Percentiles rank a stretch among this genome's conserved stretches.
These are phyloP conservation scores for Ilex aquifolium DNA, from an alignment of 257 asterid species.

Conservation along the genomic window DNA sequence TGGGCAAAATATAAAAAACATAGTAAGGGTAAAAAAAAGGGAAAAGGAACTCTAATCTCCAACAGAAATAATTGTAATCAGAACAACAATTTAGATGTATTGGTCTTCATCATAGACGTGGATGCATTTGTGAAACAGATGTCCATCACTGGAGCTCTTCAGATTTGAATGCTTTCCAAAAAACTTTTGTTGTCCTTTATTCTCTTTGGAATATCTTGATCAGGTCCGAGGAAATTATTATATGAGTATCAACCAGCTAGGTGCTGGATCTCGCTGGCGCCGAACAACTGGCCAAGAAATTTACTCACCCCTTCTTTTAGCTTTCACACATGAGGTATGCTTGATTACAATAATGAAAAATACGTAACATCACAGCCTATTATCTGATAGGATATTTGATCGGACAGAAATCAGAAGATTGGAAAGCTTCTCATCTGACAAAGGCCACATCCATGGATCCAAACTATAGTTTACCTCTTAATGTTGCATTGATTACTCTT, in stretches of 20 bases:
- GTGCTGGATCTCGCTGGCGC: slow-evolving; percentile 4
- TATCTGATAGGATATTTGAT: slow-evolving; percentile 10
- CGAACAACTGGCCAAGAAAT: slow-evolving; percentile 6
- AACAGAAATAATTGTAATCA: too few relatives aligned
- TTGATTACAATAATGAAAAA: background rate
- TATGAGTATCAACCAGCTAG: background rate
- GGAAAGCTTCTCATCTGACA: slow-evolving; percentile 50
- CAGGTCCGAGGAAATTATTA: slow-evolving; percentile 4
- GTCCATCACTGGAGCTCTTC: too few relatives aligned
- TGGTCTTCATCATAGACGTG: too few relatives aligned
- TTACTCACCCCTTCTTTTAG: slow-evolving; percentile 4
- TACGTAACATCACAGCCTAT: background rate
- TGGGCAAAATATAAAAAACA: too few relatives aligned
- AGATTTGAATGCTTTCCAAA: background rate
- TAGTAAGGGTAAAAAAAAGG: too few relatives aligned
- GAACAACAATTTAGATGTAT: too few relatives aligned
- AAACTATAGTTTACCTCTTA: slow-evolving; percentile 60
- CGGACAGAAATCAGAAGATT: slow-evolving; percentile 48
- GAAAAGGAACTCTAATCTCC: too few relatives aligned
- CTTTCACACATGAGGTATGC: slow-evolving; percentile 46
- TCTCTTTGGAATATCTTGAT: background rate
- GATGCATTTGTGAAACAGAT: too few relatives aligned
- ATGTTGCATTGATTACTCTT: slow-evolving; percentile 72
- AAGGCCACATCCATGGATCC: slow-evolving; percentile 52
- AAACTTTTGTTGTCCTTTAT: background rate